phyloP scores from a whole-genome alignment of 2,329 filamentous ascomycete species.

The Hymenoscyphus repandus region DNA sequence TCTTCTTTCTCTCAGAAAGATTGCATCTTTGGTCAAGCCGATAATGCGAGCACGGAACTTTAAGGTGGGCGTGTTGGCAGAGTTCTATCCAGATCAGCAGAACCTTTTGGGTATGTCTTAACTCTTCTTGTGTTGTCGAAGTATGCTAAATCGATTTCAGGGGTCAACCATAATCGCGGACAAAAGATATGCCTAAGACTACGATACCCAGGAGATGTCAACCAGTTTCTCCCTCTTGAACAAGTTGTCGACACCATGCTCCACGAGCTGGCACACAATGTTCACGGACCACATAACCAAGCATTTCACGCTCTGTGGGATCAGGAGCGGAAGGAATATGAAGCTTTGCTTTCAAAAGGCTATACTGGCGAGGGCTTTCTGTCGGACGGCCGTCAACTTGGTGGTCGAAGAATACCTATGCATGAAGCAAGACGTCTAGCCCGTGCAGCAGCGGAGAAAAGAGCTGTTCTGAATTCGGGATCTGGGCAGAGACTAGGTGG shows the following conservation, averaged over 20 bases:
- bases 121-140: too few relatives aligned
- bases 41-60: slow-evolving; percentile 86
- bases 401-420: slow-evolving; percentile 59
- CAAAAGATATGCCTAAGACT: slow-evolving; percentile 78
- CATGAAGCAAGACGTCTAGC: slow-evolving; percentile 72
- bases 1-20: slow-evolving; percentile 62
- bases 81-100: slow-evolving; percentile 74
- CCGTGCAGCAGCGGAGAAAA: slow-evolving; percentile 67
- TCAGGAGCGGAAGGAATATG: slow-evolving; percentile 79
- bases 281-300: slow-evolving; percentile 75
- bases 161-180: slow-evolving; percentile 72
- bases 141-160: slow-evolving; percentile 33
- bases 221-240: slow-evolving; percentile 75
- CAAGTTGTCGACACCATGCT: slow-evolving; percentile 85
- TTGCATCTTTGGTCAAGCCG: slow-evolving; percentile 86
- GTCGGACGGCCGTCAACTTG: slow-evolving; percentile 67
- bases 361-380: slow-evolving; percentile 90
- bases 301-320: slow-evolving; percentile 86
- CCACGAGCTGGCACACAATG: slow-evolving; percentile 87
- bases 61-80: slow-evolving; percentile 72
- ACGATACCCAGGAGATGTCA: slow-evolving; percentile 67
- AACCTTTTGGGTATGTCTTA: slow-evolving; percentile 62
- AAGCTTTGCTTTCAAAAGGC: slow-evolving; percentile 70
- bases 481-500: slow-evolving; percentile 73
- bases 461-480: slow-evolving; percentile 50